A percentile compares a stretch with the other conserved stretches of the same genome.
Conservation (phyloP, 176 grass and related monocot genomes). For the Aechmea fasciata region DNA sequence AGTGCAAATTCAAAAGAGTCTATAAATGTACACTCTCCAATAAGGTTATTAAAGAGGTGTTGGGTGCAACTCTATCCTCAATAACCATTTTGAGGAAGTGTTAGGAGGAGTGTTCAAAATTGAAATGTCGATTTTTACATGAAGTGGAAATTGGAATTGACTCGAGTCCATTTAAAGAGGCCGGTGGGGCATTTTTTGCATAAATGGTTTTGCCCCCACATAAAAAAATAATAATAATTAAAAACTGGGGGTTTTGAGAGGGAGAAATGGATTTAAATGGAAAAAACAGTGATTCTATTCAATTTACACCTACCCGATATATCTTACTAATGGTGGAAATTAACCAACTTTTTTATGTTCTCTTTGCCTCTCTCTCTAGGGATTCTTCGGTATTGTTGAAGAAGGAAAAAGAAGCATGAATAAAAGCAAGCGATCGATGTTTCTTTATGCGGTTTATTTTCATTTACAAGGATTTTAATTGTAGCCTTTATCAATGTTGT, state of each 20-base stretch:
- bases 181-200: background rate
- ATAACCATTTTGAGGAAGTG: too few relatives aligned
- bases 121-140: background rate
- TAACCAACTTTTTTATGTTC: background rate
- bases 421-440: background rate
- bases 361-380: background rate
- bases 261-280: background rate
- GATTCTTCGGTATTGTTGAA: background rate
- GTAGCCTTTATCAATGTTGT: background rate
- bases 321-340: background rate
- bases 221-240: too few relatives aligned
- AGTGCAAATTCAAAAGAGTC: too few relatives aligned
- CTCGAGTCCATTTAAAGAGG: background rate
- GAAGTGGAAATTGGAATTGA: background rate
- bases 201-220: conserved; percentile 1
- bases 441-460: background rate
- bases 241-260: background rate
- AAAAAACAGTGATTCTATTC: background rate
- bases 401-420: background rate
- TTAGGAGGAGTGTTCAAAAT: too few relatives aligned
- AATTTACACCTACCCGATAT: background rate
- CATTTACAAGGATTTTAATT: background rate
- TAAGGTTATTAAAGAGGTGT: too few relatives aligned
- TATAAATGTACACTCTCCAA: too few relatives aligned
- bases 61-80: too few relatives aligned